Percentiles rank a stretch among this genome's conserved stretches.
These are phyloP conservation scores for Xerocomellus chrysenteron DNA, from an alignment of 768 basidiomycete genomes.

Conservation along the genomic window DNA sequence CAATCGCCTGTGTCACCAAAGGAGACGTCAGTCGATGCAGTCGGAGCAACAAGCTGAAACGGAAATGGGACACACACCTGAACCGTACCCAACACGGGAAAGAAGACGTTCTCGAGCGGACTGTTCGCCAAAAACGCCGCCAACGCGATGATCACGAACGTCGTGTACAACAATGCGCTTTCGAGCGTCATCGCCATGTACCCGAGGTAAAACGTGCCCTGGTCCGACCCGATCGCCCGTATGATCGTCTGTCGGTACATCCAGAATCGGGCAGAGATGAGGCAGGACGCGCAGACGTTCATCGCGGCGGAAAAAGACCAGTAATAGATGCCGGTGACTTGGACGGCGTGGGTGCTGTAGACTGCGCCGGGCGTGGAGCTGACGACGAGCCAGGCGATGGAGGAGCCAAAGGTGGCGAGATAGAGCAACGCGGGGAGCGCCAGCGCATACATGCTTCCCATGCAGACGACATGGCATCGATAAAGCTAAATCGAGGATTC, in stretches of 20 bases:
- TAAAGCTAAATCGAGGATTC: slow-evolving; percentile 12
- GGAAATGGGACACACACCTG: slow-evolving; percentile 11
- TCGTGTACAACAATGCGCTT: slow-evolving; percentile 21
- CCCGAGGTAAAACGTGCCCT: slow-evolving; percentile 19
- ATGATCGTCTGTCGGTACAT: slow-evolving; percentile 18
- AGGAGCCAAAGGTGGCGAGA: slow-evolving; percentile 14
- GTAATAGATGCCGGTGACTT: slow-evolving; percentile 11
- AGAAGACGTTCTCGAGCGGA: slow-evolving; percentile 24
- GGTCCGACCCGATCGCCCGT: slow-evolving; percentile 5
- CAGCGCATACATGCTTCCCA: background rate
- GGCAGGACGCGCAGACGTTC: slow-evolving; percentile 15
- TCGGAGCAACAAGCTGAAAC: no score
- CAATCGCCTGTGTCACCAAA: slow-evolving; percentile 9
- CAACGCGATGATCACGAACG: slow-evolving; percentile 10
- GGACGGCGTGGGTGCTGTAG: slow-evolving; percentile 16
- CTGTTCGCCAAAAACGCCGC: slow-evolving; percentile 18
- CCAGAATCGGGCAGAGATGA: slow-evolving; percentile 18
- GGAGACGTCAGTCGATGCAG: background rate
- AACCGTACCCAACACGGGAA: slow-evolving; percentile 20
- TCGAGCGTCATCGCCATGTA: slow-evolving; percentile 30
- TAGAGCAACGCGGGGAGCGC: slow-evolving; percentile 11
- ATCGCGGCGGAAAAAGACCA: slow-evolving; percentile 17
- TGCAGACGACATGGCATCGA: slow-evolving; percentile 24
- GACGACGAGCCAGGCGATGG: slow-evolving; percentile 19
- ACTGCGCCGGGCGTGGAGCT: slow-evolving; percentile 11